Conservation (phyloP, 257 asterid genomes). For the Solanum sparsipilum region DNA sequence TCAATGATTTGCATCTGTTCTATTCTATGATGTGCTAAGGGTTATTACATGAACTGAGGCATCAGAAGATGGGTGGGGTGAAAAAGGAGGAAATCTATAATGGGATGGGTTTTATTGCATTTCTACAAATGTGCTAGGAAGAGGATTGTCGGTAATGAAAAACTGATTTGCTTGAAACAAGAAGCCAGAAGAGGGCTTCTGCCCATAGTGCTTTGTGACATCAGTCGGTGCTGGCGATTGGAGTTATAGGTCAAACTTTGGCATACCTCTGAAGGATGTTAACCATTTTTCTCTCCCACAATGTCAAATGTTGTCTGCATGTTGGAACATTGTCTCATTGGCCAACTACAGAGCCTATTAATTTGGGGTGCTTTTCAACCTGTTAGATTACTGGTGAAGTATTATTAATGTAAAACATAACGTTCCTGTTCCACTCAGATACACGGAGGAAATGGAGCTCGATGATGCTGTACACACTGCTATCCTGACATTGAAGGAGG, state of each 20-base stretch:
- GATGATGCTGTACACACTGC: slow-evolving; percentile 99
- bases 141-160: not conserved
- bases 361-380: not conserved
- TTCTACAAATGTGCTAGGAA: not conserved
- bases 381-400: not conserved
- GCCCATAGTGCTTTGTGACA: not conserved
- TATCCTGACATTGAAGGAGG: slow-evolving; percentile 93
- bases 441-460: slow-evolving; percentile 95
- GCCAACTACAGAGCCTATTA: not conserved
- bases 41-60: not conserved
- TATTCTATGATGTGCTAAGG: not conserved
- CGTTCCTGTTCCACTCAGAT: slow-evolving; percentile 28
- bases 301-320: not conserved
- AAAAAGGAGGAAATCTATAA: not conserved
- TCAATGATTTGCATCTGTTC: not conserved
- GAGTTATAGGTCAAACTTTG: not conserved
- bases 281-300: not conserved
- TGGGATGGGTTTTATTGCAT: not conserved
- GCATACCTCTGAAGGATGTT: not conserved
- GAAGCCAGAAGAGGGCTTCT: not conserved
- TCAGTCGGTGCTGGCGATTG: not conserved
- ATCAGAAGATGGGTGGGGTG: not conserved
- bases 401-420: not conserved
- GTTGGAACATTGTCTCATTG: not conserved
- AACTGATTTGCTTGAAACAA: not conserved